Evolutionary conservation across 1,284 basidiomycete species (phyloP), one percentile per base, ranked within the genome.

Genomic region (Ceratobasidium sp.): DNA sequence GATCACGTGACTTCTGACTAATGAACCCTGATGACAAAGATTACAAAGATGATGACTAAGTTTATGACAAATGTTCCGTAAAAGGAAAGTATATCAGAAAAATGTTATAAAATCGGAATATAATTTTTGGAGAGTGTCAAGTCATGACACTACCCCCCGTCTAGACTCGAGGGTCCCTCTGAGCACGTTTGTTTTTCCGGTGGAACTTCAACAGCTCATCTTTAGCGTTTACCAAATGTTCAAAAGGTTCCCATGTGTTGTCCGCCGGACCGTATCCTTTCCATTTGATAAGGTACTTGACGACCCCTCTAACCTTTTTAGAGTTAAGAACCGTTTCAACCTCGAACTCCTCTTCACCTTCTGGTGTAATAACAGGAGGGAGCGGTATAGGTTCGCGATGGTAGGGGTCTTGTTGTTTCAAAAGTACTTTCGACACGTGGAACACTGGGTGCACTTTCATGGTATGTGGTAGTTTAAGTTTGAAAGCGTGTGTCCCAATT

Each of bases 401-500:
- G 15, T 17, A 46, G 26, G 52, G 56, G 52, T 50, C 44, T 13
- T 78, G 64, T 15, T 9, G 26, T 23, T 54, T 65, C 3, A 80
- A 79, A 44, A 73, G 40, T 0, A 84, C 78, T 10, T 81, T 80
- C 10, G 71, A 78, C 2, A 81, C 78, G 67, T 85, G 83, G 79
- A 84, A 84, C 15, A 83, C 81, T 1, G 81, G 78, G 70, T 85
- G 84, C 1, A 84, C 78, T 52, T 78, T 62, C 70, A 79, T 71
- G 40, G 78, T n/a, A 38, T 69, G 13, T 38, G 83, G 81, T 42
- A 83, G 73, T 50, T 81, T 42, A 28, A 82, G 61, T 64, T 80
- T 40, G 75, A 70, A 82, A 9, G 76, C 78, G 12, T 71, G 42
- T 52, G 33, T 64, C 23, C 62, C 57, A 65, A 81, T 33, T 48